Percentiles rank a stretch among this genome's conserved stretches.
These are phyloP conservation scores for Draba incana DNA, from an alignment of 345 rosid species.

Conservation along the genomic window DNA sequence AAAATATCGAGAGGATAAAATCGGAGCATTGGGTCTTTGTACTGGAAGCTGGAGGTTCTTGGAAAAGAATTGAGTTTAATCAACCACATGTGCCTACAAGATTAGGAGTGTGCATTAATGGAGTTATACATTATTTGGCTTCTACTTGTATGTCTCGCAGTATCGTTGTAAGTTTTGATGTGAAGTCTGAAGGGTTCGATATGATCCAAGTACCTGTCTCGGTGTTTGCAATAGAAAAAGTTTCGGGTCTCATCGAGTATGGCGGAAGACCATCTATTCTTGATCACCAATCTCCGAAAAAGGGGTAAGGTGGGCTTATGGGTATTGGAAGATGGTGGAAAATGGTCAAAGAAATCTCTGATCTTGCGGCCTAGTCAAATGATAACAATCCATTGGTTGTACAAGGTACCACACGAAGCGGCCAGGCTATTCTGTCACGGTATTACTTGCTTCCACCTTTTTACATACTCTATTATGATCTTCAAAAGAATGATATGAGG, in stretches of 20 bases:
- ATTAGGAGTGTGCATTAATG: not conserved
- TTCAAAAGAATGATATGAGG: not conserved
- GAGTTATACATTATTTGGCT: slow-evolving; percentile 27
- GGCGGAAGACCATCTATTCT: slow-evolving; percentile 7
- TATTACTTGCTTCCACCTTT: not conserved
- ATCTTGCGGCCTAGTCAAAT: not conserved
- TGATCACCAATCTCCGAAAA: not conserved
- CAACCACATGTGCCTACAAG: not conserved
- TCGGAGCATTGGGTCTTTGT: slow-evolving; percentile 24
- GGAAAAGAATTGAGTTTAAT: slow-evolving; percentile 15
- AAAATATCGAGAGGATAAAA: not conserved
- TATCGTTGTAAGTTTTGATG: not conserved
- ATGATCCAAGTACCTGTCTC: not conserved
- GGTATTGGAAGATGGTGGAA: slow-evolving; percentile 9
- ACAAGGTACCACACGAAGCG: not conserved
- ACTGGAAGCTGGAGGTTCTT: slow-evolving; percentile 2
- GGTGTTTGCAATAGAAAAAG: not conserved
- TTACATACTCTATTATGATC: slow-evolving; percentile 11
- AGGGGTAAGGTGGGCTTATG: not conserved
- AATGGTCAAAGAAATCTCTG: slow-evolving; percentile 3
- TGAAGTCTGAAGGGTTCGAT: not conserved
- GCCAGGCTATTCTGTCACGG: not conserved
- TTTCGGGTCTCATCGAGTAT: not conserved
- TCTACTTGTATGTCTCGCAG: not conserved
- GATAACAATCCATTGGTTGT: not conserved